phyloP scores from a whole-genome alignment of 2,329 filamentous ascomycete species.

The Ophiosphaerella narmari region DNA sequence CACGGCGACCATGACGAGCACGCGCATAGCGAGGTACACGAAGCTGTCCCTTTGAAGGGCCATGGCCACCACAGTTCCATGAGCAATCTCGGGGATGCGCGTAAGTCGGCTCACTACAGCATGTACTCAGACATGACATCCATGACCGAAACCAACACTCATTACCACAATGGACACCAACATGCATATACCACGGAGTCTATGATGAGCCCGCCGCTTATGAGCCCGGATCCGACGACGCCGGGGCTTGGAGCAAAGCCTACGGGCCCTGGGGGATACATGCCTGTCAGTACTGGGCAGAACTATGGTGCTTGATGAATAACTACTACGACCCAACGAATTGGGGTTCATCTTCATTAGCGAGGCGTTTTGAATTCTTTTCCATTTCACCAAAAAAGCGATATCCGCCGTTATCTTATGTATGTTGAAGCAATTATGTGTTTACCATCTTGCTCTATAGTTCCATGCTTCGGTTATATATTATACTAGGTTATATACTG shows the following conservation, averaged over 20 bases:
- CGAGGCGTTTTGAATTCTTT: conserved; percentile 4
- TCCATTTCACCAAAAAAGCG: neutral
- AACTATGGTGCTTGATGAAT: conserved; percentile 16
- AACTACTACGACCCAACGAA: neutral
- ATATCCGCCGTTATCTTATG: no score
- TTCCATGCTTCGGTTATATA: no score
- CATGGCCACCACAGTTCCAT: conserved; percentile 16
- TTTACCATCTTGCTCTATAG: no score
- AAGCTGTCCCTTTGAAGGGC: conserved; percentile 8
- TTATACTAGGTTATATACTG: no score
- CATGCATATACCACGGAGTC: conserved; percentile 22
- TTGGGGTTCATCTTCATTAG: neutral
- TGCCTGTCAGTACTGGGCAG: conserved; percentile 21
- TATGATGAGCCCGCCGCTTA: conserved; percentile 21
- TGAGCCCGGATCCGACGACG: conserved; percentile 15
- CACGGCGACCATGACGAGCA: conserved; percentile 19
- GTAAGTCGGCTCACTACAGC: conserved; percentile 29
- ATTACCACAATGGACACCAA: conserved; percentile 16
- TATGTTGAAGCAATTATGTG: no score
- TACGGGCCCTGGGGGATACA: conserved; percentile 18
- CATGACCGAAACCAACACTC: conserved; percentile 16
- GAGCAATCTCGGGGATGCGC: conserved; percentile 14
- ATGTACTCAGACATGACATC: conserved; percentile 20
- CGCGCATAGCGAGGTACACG: conserved; percentile 17
- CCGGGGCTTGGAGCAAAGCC: conserved; percentile 1